Evolutionary conservation across 768 basidiomycete genomes (phyloP).

Genomic region (Mycena polygramma): DNA sequence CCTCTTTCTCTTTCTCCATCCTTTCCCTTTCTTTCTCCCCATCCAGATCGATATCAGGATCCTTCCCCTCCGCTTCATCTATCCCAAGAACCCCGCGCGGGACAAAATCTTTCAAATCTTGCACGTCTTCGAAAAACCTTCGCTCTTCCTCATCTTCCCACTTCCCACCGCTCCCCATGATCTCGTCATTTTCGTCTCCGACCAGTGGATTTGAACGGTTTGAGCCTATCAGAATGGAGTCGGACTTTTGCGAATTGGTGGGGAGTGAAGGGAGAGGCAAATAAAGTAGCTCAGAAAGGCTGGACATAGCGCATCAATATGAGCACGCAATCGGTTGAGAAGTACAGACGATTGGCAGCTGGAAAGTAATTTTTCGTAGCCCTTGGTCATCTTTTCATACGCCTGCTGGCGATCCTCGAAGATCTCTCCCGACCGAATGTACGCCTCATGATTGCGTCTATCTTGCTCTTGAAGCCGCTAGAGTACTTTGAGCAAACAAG

Average conservation of each 20-base stretch:
- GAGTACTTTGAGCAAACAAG: slow-evolving; percentile 3
- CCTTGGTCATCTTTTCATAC: slow-evolving; percentile 98
- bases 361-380: slow-evolving; percentile 90
- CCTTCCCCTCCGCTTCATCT: slow-evolving; percentile 56
- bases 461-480: slow-evolving; percentile 98
- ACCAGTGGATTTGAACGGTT: slow-evolving; percentile 50
- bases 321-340: neutral
- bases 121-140: slow-evolving; percentile 92
- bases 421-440: slow-evolving; percentile 98
- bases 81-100: slow-evolving; percentile 90
- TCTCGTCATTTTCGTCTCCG: slow-evolving; percentile 72
- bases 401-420: slow-evolving; percentile 99
- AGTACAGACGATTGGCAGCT: slow-evolving; percentile 85
- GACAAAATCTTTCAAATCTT: slow-evolving; percentile 92
- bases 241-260: slow-evolving; percentile 81
- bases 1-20: slow-evolving; percentile 72
- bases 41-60: slow-evolving; percentile 54
- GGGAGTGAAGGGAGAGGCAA: slow-evolving; percentile 88
- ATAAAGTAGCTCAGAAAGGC: slow-evolving; percentile 92
- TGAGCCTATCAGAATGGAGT: slow-evolving; percentile 84
- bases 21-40: slow-evolving; percentile 68
- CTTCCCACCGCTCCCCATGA: slow-evolving; percentile 75
- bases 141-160: slow-evolving; percentile 99
- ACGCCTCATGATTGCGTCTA: slow-evolving; percentile 96
- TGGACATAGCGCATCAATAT: slow-evolving; percentile 46